Conservation (phyloP, 179 eudicot species). For the Nepenthes alata region DNA sequence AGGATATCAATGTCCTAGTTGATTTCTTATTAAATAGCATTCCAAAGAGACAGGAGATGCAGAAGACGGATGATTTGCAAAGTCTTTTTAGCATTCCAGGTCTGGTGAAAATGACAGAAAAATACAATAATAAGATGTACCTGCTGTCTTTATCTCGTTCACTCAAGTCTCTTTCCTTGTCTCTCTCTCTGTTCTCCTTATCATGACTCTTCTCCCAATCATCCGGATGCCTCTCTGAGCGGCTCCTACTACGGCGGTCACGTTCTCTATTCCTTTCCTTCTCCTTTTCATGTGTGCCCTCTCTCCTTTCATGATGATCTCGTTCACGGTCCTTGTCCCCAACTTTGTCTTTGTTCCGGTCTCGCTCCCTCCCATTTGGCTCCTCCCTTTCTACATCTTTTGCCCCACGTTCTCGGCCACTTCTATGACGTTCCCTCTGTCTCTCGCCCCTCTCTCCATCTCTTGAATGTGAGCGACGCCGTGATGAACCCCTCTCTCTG, state of each 20-base stretch:
- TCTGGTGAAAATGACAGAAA: not conserved
- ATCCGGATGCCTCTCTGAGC: slow-evolving; percentile 28
- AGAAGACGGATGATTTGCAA: not conserved
- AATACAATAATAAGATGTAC: slow-evolving; percentile 15
- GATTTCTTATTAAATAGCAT: not conserved
- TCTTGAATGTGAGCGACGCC: slow-evolving; percentile 37
- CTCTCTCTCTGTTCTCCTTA: slow-evolving; percentile 31
- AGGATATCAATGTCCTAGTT: not conserved
- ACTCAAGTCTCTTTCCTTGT: slow-evolving; percentile 31
- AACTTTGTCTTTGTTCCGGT: slow-evolving; percentile 23
- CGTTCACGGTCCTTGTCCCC: slow-evolving; percentile 25
- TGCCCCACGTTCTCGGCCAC: slow-evolving; percentile 39
- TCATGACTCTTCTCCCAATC: slow-evolving; percentile 35
- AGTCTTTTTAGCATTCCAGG: not conserved
- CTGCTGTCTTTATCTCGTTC: slow-evolving; percentile 40
- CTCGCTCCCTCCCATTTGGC: slow-evolving; percentile 34
- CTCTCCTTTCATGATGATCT: slow-evolving; percentile 23
- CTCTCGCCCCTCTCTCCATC: slow-evolving; percentile 49
- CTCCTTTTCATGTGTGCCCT: slow-evolving; percentile 23
- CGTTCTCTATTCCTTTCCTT: slow-evolving; percentile 26
- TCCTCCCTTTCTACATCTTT: slow-evolving; percentile 29
- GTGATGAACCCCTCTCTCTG: slow-evolving; percentile 39
- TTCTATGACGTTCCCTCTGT: slow-evolving; percentile 30
- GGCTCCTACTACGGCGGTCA: slow-evolving; percentile 32
- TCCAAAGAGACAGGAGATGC: too few species aligned